Base-by-base conservation (phyloP, 768 basidiomycete species). In the Hygrocybe coccinea region DNA sequence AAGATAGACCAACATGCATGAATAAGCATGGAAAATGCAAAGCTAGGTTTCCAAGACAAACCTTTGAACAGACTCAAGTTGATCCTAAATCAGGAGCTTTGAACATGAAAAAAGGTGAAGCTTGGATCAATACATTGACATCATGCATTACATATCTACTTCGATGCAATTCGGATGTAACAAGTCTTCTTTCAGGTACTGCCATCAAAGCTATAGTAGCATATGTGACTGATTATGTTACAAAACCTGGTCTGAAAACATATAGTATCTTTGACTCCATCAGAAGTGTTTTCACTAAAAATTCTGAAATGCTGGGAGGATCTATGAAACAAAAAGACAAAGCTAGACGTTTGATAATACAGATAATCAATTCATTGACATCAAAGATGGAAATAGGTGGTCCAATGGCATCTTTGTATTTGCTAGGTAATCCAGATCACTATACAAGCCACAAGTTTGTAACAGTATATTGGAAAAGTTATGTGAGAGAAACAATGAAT, bases 191-290 rank as follows among this genome's bases (percentile, higher is more conserved):
- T 15, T 66, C 65, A 11, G 65, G 69, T 12, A 67, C 68, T 24
- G 58, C 60, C 7, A 51, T 70, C 22, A 63, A 64, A 21, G 60
- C 67, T 15, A 57, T 67, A 2, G 53, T 65, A 5, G 59, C 63
- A 25, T 67, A 69, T 60, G 58, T 68, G 3, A 61, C 68, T 10
- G 68, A 70, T 45, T 71, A 71, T 52, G 61, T 69, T 4, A 67
- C 67, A 3, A 71, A 71, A 54, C 24, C 56, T 3, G 46, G 51
- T 1, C 45, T 69, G 15, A 68, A 65, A 34, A 67, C 64, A 10
- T 54, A 67, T 53, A 50, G 33, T 22, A 61, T 69, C 21, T 68
- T 69, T 21, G 55, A 57, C 14, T 50, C 60, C 34, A 57, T 68
- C n/a, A 57, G 54, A 50, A 22, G 48, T 17, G 44, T 46, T 46